A percentile compares a stretch with the other conserved stretches of the same genome.
Evolutionary conservation across 2,329 filamentous ascomycete genomes (phyloP).

Genomic region (Aspergillus bombycis): DNA sequence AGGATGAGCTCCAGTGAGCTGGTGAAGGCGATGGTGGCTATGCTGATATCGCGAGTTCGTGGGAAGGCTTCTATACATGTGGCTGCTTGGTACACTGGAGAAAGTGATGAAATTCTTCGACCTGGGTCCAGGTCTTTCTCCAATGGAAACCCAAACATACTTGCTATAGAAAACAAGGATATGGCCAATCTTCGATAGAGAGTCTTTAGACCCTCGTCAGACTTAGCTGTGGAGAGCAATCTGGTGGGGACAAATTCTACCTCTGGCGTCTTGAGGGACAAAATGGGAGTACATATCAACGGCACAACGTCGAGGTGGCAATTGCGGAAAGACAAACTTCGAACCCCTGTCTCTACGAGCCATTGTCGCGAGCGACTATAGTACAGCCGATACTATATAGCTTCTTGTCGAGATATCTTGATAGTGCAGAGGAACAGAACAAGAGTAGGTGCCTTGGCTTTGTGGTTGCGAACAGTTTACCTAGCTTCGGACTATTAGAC

Average conservation of each 20-base stretch:
- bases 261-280: constrained; percentile 16
- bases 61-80: constrained; percentile 12
- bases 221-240: constrained; percentile 13
- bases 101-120: constrained; percentile 12
- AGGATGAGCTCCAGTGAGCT: constrained; percentile 14
- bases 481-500: constrained; percentile 76
- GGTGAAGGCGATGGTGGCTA: constrained; percentile 17
- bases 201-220: constrained; percentile 14
- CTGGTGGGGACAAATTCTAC: constrained; percentile 12
- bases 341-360: constrained; percentile 32
- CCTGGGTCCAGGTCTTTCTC: constrained; percentile 16
- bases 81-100: constrained; percentile 12
- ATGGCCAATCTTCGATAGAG: constrained; percentile 14
- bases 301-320: constrained; percentile 24
- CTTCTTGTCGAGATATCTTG: constrained; percentile 71
- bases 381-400: constrained; percentile 61
- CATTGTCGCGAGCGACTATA: constrained; percentile 46
- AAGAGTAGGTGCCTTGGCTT: constrained; percentile 50
- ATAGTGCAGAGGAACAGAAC: constrained; percentile 66
- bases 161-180: constrained; percentile 18
- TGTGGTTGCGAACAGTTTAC: constrained; percentile 55
- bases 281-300: constrained; percentile 21
- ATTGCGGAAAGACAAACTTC: constrained; percentile 30
- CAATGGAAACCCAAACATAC: constrained; percentile 13
- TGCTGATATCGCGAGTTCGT: constrained; percentile 16